Conservation (phyloP, 805 yeast genomes). For the Suhomyces vadensis region DNA sequence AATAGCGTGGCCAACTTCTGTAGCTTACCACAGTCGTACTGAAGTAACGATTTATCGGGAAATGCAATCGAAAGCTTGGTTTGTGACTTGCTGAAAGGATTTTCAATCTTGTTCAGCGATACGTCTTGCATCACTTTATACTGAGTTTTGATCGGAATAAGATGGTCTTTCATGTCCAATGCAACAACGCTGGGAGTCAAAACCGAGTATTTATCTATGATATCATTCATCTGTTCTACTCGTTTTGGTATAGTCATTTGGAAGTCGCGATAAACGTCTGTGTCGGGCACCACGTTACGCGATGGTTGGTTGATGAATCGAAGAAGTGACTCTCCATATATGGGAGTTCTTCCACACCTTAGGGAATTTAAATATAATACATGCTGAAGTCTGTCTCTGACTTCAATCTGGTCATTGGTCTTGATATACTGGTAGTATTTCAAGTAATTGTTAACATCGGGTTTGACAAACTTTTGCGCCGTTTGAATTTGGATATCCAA, state of each 20-base stretch:
- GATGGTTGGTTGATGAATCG: constrained; percentile 31
- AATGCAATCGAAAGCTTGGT: constrained; percentile 88
- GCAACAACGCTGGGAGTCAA: constrained; percentile 86
- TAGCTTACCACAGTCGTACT: constrained; percentile 95
- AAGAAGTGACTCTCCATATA: constrained; percentile 64
- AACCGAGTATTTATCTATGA: constrained; percentile 75
- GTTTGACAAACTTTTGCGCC: constrained; percentile 21
- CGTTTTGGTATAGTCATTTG: constrained; percentile 27
- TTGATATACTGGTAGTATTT: constrained; percentile 61
- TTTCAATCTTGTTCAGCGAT: constrained; percentile 43
- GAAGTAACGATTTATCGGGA: constrained; percentile 89
- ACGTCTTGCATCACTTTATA: constrained; percentile 31
- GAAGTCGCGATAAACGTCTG: constrained; percentile 21
- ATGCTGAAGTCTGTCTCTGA: constrained; percentile 56
- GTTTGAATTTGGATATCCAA: constrained; percentile 39
- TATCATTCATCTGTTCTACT: constrained; percentile 42
- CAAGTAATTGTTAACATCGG: constrained; percentile 41
- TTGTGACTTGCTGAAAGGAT: constrained; percentile 76
- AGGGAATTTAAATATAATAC: constrained; percentile 61
- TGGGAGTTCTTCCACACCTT: constrained; percentile 65
- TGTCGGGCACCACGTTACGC: constrained; percentile 9
- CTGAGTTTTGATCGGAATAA: constrained; percentile 45
- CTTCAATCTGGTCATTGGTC: constrained; percentile 50
- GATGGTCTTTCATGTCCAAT: constrained; percentile 61
- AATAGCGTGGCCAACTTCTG: constrained; percentile 78